A percentile compares a stretch with the other conserved stretches of the same genome.
Conservation (phyloP, 352 stramenopile genomes). For the Pythium brachiatum region DNA sequence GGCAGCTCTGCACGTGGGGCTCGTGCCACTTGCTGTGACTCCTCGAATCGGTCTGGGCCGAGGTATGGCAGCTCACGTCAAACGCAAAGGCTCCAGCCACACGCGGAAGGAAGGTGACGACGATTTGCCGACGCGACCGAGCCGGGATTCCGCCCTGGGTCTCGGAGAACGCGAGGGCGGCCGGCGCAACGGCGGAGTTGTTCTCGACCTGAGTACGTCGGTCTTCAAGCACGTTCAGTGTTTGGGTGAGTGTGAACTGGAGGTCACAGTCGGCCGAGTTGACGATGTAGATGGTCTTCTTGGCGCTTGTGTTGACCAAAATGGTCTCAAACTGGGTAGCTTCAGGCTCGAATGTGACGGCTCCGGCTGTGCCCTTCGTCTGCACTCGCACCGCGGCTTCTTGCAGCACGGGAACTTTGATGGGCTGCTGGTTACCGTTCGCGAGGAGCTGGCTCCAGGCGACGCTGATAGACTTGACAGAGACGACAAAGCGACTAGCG, state of each 20-base stretch:
- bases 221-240: slow-evolving; percentile 26
- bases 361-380: slow-evolving; percentile 69
- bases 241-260: slow-evolving; percentile 43
- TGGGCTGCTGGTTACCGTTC: slow-evolving; percentile 14
- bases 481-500: slow-evolving; percentile 56
- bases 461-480: slow-evolving; percentile 71
- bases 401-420: slow-evolving; percentile 48
- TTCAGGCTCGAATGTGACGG: slow-evolving; percentile 76
- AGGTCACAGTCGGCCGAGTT: slow-evolving; percentile 84
- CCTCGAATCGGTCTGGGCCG: background rate
- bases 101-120: slow-evolving; percentile 68
- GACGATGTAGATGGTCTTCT: slow-evolving; percentile 60
- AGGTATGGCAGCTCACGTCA: slow-evolving; percentile 55
- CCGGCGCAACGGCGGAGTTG: background rate
- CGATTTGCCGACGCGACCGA: slow-evolving; percentile 74
- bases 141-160: slow-evolving; percentile 61
- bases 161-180: slow-evolving; percentile 56
- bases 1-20: slow-evolving; percentile 37
- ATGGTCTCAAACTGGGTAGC: slow-evolving; percentile 75
- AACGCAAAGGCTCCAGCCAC: slow-evolving; percentile 73
- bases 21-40: slow-evolving; percentile 23
- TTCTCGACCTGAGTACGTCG: background rate
- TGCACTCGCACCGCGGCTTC: slow-evolving; percentile 59
- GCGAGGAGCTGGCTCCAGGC: slow-evolving; percentile 26
- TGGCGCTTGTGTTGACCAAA: slow-evolving; percentile 77